Evolutionary conservation across 805 yeast species (phyloP).

Genomic region (Candida railenensis): DNA sequence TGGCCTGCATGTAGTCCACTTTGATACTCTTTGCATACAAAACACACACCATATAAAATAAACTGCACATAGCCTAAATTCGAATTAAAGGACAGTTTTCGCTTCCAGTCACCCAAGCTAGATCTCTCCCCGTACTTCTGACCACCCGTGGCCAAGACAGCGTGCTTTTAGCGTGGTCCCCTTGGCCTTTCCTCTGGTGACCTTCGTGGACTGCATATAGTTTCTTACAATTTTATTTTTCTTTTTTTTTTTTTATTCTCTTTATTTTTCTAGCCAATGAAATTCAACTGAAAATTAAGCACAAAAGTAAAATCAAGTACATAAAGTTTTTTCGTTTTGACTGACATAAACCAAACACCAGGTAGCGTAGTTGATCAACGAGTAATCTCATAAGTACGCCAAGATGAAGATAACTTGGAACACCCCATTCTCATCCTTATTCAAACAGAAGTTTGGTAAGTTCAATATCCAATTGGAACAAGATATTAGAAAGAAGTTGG

Average conservation of each 20-base stretch:
- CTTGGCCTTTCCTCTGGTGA: neutral
- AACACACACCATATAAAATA: too few species aligned
- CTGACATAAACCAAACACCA: constrained; percentile 4
- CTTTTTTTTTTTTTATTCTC: neutral
- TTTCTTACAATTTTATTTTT: neutral
- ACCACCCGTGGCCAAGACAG: too few species aligned
- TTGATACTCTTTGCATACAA: too few species aligned
- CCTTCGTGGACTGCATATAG: neutral
- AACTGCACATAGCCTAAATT: too few species aligned
- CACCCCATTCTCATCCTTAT: constrained; percentile 37
- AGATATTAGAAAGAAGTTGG: constrained; percentile 61
- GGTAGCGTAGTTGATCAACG: too few species aligned
- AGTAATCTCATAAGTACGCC: constrained; percentile 4
- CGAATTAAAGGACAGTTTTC: too few species aligned
- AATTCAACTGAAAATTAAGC: constrained; percentile 5
- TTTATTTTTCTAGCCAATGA: neutral
- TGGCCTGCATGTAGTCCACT: too few species aligned
- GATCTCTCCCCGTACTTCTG: too few species aligned
- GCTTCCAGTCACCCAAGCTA: too few species aligned
- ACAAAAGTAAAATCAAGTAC: constrained; percentile 1
- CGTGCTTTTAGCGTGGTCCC: neutral
- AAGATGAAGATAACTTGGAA: constrained; percentile 42
- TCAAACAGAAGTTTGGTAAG: constrained; percentile 36
- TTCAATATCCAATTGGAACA: constrained; percentile 53
- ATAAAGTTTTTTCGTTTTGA: too few species aligned